These are phyloP conservation scores for Populus tremula DNA, from an alignment of 345 rosid species.

Conservation along the genomic window DNA sequence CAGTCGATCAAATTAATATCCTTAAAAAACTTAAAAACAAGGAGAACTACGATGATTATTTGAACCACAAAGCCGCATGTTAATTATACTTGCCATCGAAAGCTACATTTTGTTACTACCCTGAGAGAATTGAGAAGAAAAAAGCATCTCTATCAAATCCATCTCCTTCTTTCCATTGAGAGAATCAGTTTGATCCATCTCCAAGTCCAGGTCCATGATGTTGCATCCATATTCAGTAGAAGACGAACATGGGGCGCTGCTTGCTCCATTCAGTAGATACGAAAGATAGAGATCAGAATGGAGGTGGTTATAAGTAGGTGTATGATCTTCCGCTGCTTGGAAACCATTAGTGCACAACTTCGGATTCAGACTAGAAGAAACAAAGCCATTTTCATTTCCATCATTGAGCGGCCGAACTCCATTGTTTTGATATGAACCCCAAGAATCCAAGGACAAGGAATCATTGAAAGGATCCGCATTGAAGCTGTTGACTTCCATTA, in stretches of 20 bases:
- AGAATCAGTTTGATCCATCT: conserved; percentile 27
- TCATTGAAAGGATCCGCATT: conserved; percentile 10
- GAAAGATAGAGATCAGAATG: conserved; percentile 64
- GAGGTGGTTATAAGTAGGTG: conserved; percentile 27
- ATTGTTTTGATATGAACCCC: conserved; percentile 13
- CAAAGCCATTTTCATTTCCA: conserved; percentile 8
- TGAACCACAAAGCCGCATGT: neutral
- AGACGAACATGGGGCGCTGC: conserved; percentile 9
- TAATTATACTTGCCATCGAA: neutral
- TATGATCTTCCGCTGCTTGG: conserved; percentile 9
- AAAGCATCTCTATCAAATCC: conserved; percentile 97
- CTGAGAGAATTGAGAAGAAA: conserved; percentile 43
- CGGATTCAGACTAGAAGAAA: conserved; percentile 14
- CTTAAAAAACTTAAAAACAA: neutral
- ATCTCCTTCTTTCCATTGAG: conserved; percentile 50
- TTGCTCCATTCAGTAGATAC: conserved; percentile 51
- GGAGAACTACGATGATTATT: neutral
- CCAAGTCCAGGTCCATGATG: conserved; percentile 13
- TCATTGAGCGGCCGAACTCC: conserved; percentile 3
- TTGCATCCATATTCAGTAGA: conserved; percentile 9
- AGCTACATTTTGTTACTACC: conserved; percentile 21
- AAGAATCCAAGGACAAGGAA: conserved; percentile 13
- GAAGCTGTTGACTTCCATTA: neutral
- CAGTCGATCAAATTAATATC: neutral
- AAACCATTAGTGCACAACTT: conserved; percentile 5